phyloP scores from a whole-genome alignment of 148 eudicot genomes.

The Linanthus parryae region DNA sequence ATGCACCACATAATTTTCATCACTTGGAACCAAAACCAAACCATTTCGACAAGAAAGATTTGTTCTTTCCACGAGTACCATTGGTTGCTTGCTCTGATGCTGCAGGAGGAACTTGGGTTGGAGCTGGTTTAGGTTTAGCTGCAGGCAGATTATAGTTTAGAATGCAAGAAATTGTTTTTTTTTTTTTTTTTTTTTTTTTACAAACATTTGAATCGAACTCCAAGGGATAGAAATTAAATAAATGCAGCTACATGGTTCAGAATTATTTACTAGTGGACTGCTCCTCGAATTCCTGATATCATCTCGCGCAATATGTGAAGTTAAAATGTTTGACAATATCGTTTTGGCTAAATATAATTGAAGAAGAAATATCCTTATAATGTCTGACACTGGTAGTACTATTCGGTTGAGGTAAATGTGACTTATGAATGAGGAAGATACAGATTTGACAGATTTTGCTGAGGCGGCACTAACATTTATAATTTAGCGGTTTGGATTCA shows the following conservation, averaged over 20 bases:
- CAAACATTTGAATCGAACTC: neutral
- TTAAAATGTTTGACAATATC: neutral
- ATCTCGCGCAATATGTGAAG: neutral
- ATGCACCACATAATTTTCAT: neutral
- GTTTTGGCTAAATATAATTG: too few species aligned
- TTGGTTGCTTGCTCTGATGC: slow-evolving; percentile 14
- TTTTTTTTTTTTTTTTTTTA: too few species aligned
- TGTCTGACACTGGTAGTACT: too few species aligned
- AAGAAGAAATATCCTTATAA: too few species aligned
- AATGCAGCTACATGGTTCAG: neutral
- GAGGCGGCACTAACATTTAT: too few species aligned
- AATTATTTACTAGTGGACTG: neutral
- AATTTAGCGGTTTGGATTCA: too few species aligned
- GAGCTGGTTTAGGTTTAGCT: slow-evolving; percentile 22
- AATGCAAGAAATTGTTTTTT: neutral
- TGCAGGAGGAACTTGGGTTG: slow-evolving; percentile 11
- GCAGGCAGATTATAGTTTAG: neutral
- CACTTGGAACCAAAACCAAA: slow-evolving; percentile 39
- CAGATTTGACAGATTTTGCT: too few species aligned
- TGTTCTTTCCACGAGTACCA: slow-evolving; percentile 26
- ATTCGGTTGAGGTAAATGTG: too few species aligned
- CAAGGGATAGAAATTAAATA: neutral
- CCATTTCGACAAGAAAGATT: slow-evolving; percentile 34
- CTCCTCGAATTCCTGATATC: neutral
- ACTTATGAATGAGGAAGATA: too few species aligned